These are phyloP conservation scores for Monosporascus cannonballus DNA, from an alignment of 2,329 filamentous ascomycete genomes.

Conservation along the genomic window DNA sequence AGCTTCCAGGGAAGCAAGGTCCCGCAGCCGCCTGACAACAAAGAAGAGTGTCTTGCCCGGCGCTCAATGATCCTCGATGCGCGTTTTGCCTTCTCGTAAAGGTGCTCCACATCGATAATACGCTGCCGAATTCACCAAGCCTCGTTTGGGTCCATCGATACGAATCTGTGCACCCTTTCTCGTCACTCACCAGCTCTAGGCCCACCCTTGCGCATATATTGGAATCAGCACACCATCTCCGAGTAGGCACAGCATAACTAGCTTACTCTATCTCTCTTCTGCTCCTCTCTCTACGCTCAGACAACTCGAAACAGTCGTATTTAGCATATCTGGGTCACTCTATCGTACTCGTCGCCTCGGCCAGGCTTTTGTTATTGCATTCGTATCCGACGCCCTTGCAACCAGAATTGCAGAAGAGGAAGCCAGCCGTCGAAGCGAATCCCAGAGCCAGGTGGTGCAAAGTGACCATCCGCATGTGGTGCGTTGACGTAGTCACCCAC, in stretches of 20 bases:
- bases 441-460: conserved; percentile 3
- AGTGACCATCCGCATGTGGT: background rate
- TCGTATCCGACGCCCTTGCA: conserved; percentile 8
- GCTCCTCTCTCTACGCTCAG: background rate
- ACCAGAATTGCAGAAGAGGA: conserved; percentile 10
- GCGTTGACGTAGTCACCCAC: background rate
- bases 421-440: conserved; percentile 9
- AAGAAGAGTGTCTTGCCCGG: conserved; percentile 25
- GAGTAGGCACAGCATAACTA: conserved; percentile 14
- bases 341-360: conserved; percentile 6
- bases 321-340: conserved; percentile 5
- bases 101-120: conserved; percentile 14
- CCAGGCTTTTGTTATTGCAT: conserved; percentile 7
- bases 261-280: conserved; percentile 8
- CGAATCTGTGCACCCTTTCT: conserved; percentile 14
- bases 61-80: conserved; percentile 18
- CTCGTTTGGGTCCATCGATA: conserved; percentile 13
- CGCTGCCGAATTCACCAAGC: conserved; percentile 9
- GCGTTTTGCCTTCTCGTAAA: conserved; percentile 15
- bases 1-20: conserved; percentile 21
- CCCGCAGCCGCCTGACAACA: conserved; percentile 21
- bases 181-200: conserved; percentile 11
- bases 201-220: conserved; percentile 25
- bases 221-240: conserved; percentile 10
- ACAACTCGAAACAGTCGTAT: conserved; percentile 5